Evolutionary conservation across 2,329 filamentous ascomycete species (phyloP).

Genomic region (Macrophomina phaseolina): DNA sequence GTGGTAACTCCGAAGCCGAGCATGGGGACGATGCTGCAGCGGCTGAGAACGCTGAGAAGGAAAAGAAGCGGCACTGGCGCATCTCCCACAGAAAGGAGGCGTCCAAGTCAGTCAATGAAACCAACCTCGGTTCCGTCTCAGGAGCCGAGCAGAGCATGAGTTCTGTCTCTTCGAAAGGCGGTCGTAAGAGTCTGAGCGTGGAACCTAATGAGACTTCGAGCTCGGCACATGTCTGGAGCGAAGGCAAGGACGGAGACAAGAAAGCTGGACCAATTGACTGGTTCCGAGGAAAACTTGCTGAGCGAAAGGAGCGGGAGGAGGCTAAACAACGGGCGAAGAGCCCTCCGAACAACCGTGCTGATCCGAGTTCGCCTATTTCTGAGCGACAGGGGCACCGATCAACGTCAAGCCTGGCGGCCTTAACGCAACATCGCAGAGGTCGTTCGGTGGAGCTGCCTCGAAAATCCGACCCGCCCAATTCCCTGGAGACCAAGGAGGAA

Average conservation of each 20-base stretch:
- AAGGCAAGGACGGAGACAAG: conserved; percentile 55
- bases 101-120: conserved; percentile 40
- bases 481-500: conserved; percentile 12
- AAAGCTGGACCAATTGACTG: conserved; percentile 66
- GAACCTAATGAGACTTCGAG: conserved; percentile 23
- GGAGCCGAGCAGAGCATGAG: conserved; percentile 48
- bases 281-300: conserved; percentile 68
- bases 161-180: conserved; percentile 37
- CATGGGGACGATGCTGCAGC: conserved; percentile 65
- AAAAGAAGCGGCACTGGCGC: conserved; percentile 74
- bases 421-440: conserved; percentile 23
- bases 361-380: conserved; percentile 14
- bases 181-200: conserved; percentile 21
- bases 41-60: conserved; percentile 40
- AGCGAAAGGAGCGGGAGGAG: conserved; percentile 60
- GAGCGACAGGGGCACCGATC: conserved; percentile 23
- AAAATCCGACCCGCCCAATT: not conserved
- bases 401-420: conserved; percentile 16
- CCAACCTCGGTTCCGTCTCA: conserved; percentile 43
- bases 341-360: conserved; percentile 42
- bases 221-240: conserved; percentile 37
- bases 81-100: conserved; percentile 56
- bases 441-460: conserved; percentile 22
- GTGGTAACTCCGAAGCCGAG: conserved; percentile 82
- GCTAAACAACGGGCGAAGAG: conserved; percentile 61